phyloP scores from a whole-genome alignment of 306 rosid genomes.

The Quillaja saponaria region DNA sequence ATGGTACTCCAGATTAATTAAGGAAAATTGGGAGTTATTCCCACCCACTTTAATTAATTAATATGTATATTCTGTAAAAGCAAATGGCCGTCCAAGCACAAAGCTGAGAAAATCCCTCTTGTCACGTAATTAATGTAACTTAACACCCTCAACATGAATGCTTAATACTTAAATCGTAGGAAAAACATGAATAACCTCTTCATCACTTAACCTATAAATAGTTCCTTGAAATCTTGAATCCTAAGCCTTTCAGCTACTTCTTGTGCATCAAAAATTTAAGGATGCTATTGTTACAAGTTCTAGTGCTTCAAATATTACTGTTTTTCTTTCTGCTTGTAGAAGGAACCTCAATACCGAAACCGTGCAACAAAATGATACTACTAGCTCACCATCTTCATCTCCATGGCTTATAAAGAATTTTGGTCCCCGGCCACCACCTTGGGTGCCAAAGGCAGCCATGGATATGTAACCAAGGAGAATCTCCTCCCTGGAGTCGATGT shows the following conservation, averaged over 20 bases:
- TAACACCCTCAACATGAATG: conserved; percentile 21
- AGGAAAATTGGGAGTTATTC: neutral
- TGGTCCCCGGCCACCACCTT: neutral
- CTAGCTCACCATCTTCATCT: conserved; percentile 28
- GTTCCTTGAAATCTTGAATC: neutral
- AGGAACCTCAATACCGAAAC: conserved; percentile 1
- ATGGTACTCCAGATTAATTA: neutral
- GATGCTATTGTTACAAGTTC: conserved; percentile 10
- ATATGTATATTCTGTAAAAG: conserved; percentile 10
- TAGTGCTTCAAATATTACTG: conserved; percentile 9
- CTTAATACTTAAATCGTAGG: conserved; percentile 19
- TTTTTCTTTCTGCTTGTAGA: conserved; percentile 20
- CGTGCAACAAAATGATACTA: conserved; percentile 17
- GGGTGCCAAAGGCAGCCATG: conserved; percentile 46
- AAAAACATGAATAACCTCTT: conserved; percentile 39
- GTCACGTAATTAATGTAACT: conserved; percentile 17
- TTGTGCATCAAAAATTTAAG: conserved; percentile 10
- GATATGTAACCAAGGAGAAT: conserved; percentile 39
- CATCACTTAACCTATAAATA: neutral
- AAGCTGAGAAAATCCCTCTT: conserved; percentile 13
- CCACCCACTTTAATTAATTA: conserved; percentile 16
- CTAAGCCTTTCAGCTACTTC: neutral
- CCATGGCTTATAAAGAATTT: conserved; percentile 40
- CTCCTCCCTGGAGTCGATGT: conserved; percentile 33
- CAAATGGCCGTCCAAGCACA: neutral